Percentiles rank a stretch among this genome's conserved stretches.
These are phyloP conservation scores for Hortaea werneckii DNA, from an alignment of 2,329 filamentous ascomycete species.

Conservation along the genomic window DNA sequence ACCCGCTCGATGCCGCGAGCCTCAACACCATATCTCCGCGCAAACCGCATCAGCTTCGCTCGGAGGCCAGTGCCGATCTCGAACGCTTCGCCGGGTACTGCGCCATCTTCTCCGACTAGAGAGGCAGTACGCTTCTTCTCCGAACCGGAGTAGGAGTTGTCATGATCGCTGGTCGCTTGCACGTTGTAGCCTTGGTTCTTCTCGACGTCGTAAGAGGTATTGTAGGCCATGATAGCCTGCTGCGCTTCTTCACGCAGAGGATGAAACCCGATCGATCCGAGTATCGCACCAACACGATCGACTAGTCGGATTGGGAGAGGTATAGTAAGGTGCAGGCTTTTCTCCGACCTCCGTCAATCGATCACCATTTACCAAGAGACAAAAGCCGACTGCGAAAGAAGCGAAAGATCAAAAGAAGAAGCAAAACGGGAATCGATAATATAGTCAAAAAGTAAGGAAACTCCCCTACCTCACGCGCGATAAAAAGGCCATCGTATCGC, in stretches of 20 bases:
- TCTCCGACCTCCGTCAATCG: too few species aligned
- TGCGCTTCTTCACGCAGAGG: neutral
- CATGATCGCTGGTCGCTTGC: neutral
- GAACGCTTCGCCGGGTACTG: constrained; percentile 50
- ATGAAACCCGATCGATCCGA: neutral
- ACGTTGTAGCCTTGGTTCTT: constrained; percentile 8
- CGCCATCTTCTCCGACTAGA: constrained; percentile 30
- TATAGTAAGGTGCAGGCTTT: too few species aligned
- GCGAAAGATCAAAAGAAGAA: too few species aligned
- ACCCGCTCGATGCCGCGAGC: constrained; percentile 68
- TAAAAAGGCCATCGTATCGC: too few species aligned
- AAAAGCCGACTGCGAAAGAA: too few species aligned
- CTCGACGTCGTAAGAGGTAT: constrained; percentile 8
- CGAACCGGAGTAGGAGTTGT: neutral
- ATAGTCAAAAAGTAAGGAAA: too few species aligned
- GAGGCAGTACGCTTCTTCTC: constrained; percentile 6
- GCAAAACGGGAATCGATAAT: too few species aligned
- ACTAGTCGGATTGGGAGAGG: too few species aligned
- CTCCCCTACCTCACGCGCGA: too few species aligned
- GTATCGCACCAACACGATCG: too few species aligned
- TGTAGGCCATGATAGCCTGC: constrained; percentile 5
- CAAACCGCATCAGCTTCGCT: constrained; percentile 52
- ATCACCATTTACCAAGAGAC: too few species aligned
- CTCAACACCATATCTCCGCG: constrained; percentile 57
- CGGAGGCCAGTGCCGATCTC: constrained; percentile 46